Evolutionary conservation across 1,284 basidiomycete genomes (phyloP).

Genomic region (Quambalaria eucalypti): DNA sequence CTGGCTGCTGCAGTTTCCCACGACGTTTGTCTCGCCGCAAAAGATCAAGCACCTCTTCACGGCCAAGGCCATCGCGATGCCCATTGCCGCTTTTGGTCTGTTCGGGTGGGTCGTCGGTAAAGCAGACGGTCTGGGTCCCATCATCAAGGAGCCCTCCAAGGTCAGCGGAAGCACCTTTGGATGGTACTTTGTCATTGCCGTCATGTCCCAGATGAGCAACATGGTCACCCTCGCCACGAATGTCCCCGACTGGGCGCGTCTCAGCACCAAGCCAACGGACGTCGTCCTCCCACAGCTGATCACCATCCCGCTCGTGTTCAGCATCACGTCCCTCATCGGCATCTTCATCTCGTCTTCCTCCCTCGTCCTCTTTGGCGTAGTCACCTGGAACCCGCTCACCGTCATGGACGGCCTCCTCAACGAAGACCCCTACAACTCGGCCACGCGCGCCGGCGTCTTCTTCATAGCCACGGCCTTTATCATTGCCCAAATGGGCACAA

Average conservation of each 20-base stretch:
- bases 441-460: conserved; percentile 49
- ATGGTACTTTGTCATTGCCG: conserved; percentile 65
- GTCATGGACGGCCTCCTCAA: conserved; percentile 63
- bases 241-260: conserved; percentile 30
- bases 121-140: conserved; percentile 70
- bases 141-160: conserved; percentile 60
- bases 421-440: conserved; percentile 55
- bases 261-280: conserved; percentile 19
- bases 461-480: conserved; percentile 62
- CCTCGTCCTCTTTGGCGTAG: conserved; percentile 65
- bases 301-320: conserved; percentile 65
- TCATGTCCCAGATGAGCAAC: conserved; percentile 28
- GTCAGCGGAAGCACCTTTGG: conserved; percentile 63
- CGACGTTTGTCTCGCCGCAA: conserved; percentile 72
- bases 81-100: conserved; percentile 55
- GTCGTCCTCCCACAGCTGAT: conserved; percentile 29
- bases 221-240: conserved; percentile 32
- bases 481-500: conserved; percentile 57
- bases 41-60: conserved; percentile 74
- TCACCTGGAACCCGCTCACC: conserved; percentile 71
- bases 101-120: conserved; percentile 72
- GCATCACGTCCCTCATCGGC: conserved; percentile 69
- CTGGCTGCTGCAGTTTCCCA: conserved; percentile 68
- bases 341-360: conserved; percentile 73
- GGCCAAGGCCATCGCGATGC: conserved; percentile 61